Percentiles rank a stretch among this genome's conserved stretches.
phyloP scores from a whole-genome alignment of 2,329 filamentous ascomycete genomes.

The Stemphylium beticola region DNA sequence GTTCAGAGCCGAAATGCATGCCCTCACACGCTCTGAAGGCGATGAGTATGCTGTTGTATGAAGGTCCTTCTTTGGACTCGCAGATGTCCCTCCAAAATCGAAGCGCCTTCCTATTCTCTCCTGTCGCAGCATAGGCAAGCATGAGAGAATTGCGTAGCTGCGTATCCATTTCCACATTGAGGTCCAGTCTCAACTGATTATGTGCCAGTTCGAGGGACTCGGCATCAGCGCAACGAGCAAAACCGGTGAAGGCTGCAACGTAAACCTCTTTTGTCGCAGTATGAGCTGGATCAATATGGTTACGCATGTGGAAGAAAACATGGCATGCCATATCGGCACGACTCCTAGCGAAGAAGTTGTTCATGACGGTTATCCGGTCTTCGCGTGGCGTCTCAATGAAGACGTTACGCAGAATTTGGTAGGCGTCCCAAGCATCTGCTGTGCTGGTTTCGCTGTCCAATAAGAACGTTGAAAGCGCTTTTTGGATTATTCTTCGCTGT shows the following conservation, averaged over 20 bases:
- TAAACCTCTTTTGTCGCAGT: slow-evolving; percentile 79
- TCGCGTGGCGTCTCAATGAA: slow-evolving; percentile 69
- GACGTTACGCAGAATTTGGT: slow-evolving; percentile 63
- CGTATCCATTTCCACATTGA: slow-evolving; percentile 77
- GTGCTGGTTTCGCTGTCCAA: slow-evolving; percentile 70
- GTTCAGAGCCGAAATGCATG: slow-evolving; percentile 53
- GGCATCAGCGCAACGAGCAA: slow-evolving; percentile 65
- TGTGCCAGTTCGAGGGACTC: slow-evolving; percentile 77
- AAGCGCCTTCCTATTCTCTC: slow-evolving; percentile 69
- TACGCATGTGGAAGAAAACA: slow-evolving; percentile 94
- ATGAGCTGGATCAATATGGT: slow-evolving; percentile 66
- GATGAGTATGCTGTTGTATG: slow-evolving; percentile 78
- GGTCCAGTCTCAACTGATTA: slow-evolving; percentile 94
- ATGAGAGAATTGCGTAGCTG: slow-evolving; percentile 83
- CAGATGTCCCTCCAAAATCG: slow-evolving; percentile 85
- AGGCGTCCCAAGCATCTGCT: slow-evolving; percentile 66
- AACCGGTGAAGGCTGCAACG: slow-evolving; percentile 75
- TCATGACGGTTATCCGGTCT: slow-evolving; percentile 76
- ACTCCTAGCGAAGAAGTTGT: slow-evolving; percentile 76
- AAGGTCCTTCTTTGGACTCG: slow-evolving; percentile 83
- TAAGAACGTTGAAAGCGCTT: slow-evolving; percentile 72
- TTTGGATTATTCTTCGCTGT: slow-evolving; percentile 71
- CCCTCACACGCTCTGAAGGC: slow-evolving; percentile 81
- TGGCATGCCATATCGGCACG: slow-evolving; percentile 84
- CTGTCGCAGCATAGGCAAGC: slow-evolving; percentile 78